These are phyloP conservation scores for Metschnikowia bowlesiae DNA, from an alignment of 805 yeast species.

Conservation along the genomic window DNA sequence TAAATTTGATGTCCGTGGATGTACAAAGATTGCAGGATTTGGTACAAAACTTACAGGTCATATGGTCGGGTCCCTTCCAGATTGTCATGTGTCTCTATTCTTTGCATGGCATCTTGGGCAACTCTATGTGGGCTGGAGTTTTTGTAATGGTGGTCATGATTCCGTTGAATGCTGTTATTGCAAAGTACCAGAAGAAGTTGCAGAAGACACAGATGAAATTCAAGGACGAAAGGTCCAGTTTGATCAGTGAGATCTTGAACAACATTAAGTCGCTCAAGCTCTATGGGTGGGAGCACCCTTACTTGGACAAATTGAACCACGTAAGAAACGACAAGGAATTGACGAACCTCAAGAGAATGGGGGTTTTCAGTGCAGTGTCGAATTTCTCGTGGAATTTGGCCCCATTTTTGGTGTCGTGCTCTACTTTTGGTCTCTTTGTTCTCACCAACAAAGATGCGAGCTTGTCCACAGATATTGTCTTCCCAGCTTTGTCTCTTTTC, in stretches of 20 bases:
- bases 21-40: conserved; percentile 83
- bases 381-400: conserved; percentile 78
- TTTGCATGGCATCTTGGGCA: conserved; percentile 68
- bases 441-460: conserved; percentile 53
- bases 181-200: conserved; percentile 60
- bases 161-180: conserved; percentile 71
- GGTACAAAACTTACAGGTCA: conserved; percentile 68
- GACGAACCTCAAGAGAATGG: conserved; percentile 68
- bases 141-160: conserved; percentile 69
- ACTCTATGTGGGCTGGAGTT: conserved; percentile 97
- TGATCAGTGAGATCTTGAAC: conserved; percentile 82
- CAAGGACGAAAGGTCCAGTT: conserved; percentile 88
- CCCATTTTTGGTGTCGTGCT: conserved; percentile 84
- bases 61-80: conserved; percentile 95
- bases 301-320: conserved; percentile 62
- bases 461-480: conserved; percentile 83
- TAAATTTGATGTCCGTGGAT: conserved; percentile 91
- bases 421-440: conserved; percentile 81
- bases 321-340: conserved; percentile 89
- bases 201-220: conserved; percentile 84
- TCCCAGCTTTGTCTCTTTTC: conserved; percentile 85
- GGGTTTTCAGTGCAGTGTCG: conserved; percentile 64
- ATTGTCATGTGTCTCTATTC: conserved; percentile 70
- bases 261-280: conserved; percentile 89
- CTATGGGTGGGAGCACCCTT: conserved; percentile 94